Conservation (phyloP, 176 grass and related monocot species). For the Carex myosuroides region DNA sequence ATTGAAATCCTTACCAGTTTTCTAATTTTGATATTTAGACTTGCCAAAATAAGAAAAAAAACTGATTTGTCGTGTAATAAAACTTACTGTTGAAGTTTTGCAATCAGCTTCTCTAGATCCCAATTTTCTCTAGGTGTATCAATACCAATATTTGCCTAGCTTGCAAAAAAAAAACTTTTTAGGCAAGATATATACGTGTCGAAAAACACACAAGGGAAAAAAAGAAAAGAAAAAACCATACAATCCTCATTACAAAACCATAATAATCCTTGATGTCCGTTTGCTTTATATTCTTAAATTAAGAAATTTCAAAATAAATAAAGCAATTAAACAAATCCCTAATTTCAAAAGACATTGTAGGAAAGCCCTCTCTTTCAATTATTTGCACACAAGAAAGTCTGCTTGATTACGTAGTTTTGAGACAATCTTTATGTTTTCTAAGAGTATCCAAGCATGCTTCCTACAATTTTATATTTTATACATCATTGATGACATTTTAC, state of each 20-base stretch:
- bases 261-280: neutral
- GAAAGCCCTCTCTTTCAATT: neutral
- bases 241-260: neutral
- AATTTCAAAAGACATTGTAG: neutral
- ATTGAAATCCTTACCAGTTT: neutral
- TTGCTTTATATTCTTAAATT: neutral
- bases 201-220: neutral
- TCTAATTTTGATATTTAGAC: neutral
- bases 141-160: constrained; percentile 77
- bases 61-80: neutral
- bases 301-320: neutral
- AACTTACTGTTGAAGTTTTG: constrained; percentile 98
- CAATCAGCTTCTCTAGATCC: constrained; percentile 77
- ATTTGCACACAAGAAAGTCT: neutral
- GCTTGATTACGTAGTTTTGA: neutral
- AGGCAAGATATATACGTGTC: neutral
- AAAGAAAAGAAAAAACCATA: neutral
- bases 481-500: neutral
- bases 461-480: neutral
- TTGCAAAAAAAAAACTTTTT: neutral
- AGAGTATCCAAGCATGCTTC: neutral
- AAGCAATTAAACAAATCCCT: neutral
- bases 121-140: constrained; percentile 74
- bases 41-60: neutral
- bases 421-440: neutral